Evolutionary conservation across 2,329 filamentous ascomycete genomes (phyloP).

Genomic region (Trichoderma arundinaceum): DNA sequence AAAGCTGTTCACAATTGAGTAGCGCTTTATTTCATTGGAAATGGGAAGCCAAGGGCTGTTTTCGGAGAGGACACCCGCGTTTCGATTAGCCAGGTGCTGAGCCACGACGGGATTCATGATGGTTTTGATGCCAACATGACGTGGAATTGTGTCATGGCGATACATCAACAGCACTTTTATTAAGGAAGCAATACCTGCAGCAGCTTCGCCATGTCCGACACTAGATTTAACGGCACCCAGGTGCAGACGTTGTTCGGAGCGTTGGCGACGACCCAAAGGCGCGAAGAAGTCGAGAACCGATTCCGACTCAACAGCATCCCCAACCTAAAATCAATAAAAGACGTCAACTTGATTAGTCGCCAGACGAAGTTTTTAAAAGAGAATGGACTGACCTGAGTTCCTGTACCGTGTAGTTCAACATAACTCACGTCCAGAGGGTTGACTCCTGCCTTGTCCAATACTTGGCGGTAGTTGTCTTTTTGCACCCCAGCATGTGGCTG

Average conservation of each 20-base stretch:
- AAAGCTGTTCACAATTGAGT: constrained; percentile 69
- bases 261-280: constrained; percentile 57
- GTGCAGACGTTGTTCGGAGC: constrained; percentile 58
- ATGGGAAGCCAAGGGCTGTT: neutral
- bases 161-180: constrained; percentile 70
- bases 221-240: constrained; percentile 70
- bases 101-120: constrained; percentile 64
- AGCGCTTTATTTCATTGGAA: constrained; percentile 40
- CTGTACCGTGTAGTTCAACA: constrained; percentile 91
- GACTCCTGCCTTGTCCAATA: constrained; percentile 74
- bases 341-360: neutral
- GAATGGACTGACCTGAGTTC: constrained; percentile 74
- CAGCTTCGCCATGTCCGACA: constrained; percentile 68
- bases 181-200: constrained; percentile 65
- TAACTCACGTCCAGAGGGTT: constrained; percentile 80
- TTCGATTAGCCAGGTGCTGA: constrained; percentile 61
- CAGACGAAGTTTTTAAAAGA: neutral
- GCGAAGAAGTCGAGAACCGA: constrained; percentile 67
- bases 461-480: constrained; percentile 62
- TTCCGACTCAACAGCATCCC: constrained; percentile 79
- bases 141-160: constrained; percentile 64
- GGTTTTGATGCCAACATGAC: constrained; percentile 69
- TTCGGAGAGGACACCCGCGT: constrained; percentile 50
- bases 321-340: neutral
- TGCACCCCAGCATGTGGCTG: constrained; percentile 70